Base-by-base conservation (phyloP, 2,329 filamentous ascomycete genomes). In the Orbilia javanica region DNA sequence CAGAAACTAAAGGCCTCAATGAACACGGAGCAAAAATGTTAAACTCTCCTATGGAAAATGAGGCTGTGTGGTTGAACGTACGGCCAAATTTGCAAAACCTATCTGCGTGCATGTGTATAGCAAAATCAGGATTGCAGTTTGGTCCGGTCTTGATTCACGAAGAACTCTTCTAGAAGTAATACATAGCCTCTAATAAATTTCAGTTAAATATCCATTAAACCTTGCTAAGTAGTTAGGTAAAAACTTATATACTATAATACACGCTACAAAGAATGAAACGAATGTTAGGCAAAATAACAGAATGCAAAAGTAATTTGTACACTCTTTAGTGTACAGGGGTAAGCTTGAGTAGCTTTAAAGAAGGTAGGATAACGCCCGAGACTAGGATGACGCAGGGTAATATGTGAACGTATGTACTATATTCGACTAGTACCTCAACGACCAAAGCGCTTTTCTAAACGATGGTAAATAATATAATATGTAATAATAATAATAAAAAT, bases 211-310 rank as follows among this genome's bases (percentile, higher is more conserved):
- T 36, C 27, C 31, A 60, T 60, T 60, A 60, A 27, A 60, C 20
- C 55, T 34, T 42, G 13, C 34, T 42, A 42, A 42, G 42, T 60
- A 39, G 4, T 4, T 20, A 44, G 8, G 18, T 44, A 39, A 15
- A 15, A 3, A 42, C 27, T 18, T 31, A 53, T 50, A 60, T 42
- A 39, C 55, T 60, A 60, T 60, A 11, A 42, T 60, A 60, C 55
- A 60, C 8, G 13, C 34, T 22, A 27, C n/a, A 3, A 60, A 39
- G 15, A 18, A 36, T 31, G 4, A 36, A 36, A 36, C 1, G 15
- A 36, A 4, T 2, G 7, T 10, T 4, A 36, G 6, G 25, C 34
- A 55, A 5, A 36, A 22, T 13, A 39, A 15, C 8, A 36, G 22
- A 31, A 53, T 31, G 10, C 8, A 22, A 42, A 34, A n/a, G 20